These are phyloP conservation scores for Diaporthe caulivora DNA, from an alignment of 2,329 filamentous ascomycete species.

Conservation along the genomic window DNA sequence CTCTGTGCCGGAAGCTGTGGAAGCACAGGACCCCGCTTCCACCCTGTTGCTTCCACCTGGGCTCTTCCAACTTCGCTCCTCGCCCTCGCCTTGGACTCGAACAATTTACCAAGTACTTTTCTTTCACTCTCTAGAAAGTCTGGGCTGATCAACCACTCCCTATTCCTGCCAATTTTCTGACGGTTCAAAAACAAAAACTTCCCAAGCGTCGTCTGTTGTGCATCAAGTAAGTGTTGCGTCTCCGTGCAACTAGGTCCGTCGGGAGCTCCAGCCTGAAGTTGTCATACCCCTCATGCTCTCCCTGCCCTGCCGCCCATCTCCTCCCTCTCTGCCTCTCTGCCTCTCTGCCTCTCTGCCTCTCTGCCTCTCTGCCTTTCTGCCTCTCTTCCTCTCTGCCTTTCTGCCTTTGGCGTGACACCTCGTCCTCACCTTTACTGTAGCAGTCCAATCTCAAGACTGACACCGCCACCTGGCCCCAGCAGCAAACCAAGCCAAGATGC, in stretches of 20 bases:
- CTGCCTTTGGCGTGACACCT: neutral
- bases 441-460: neutral
- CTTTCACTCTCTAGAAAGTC: neutral
- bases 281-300: neutral
- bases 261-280: neutral
- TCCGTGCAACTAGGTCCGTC: neutral
- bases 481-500: constrained; percentile 63
- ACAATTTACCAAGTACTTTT: neutral
- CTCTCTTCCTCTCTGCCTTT: too few relatives aligned
- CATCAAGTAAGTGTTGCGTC: constrained; percentile 2
- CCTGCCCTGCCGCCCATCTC: too few relatives aligned
- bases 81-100: neutral
- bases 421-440: neutral
- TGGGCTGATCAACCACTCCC: neutral
- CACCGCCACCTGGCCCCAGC: neutral
- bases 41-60: constrained; percentile 25
- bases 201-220: neutral
- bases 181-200: neutral
- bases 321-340: neutral
- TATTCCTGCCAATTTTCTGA: neutral
- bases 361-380: neutral
- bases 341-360: neutral
- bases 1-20: constrained; percentile 35
- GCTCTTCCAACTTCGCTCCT: constrained; percentile 16
- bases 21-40: constrained; percentile 39